These are phyloP conservation scores for Nitzschia inconspicua DNA, from an alignment of 108 stramenopile genomes.

Conservation along the genomic window DNA sequence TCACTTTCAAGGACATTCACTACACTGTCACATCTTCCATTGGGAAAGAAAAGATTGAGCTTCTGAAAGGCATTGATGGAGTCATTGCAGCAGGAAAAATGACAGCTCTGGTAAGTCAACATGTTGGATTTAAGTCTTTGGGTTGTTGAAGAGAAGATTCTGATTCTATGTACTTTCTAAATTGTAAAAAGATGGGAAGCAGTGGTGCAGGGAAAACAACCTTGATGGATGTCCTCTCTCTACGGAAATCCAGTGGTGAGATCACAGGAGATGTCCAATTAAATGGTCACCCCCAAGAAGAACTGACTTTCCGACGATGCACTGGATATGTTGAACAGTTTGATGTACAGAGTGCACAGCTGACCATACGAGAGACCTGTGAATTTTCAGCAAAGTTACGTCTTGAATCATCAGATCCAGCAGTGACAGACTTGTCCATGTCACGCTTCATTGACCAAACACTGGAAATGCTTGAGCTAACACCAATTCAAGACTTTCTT, in stretches of 20 bases:
- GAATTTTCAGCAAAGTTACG: slow-evolving; percentile 82
- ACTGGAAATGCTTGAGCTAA: slow-evolving; percentile 76
- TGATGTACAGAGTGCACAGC: slow-evolving; percentile 71
- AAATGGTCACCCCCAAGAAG: slow-evolving; percentile 79
- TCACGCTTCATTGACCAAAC: slow-evolving; percentile 66
- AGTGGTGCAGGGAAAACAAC: slow-evolving; percentile 32
- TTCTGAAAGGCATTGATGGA: slow-evolving; percentile 59
- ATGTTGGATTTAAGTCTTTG: neutral
- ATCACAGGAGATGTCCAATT: slow-evolving; percentile 74
- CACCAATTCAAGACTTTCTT: slow-evolving; percentile 46
- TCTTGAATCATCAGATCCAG: slow-evolving; percentile 45
- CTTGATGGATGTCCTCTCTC: slow-evolving; percentile 73
- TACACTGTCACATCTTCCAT: slow-evolving; percentile 57
- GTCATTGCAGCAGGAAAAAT: slow-evolving; percentile 62
- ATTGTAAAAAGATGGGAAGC: slow-evolving; percentile 6
- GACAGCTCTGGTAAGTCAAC: slow-evolving; percentile 39
- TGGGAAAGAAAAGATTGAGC: slow-evolving; percentile 53
- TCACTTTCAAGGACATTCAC: slow-evolving; percentile 59
- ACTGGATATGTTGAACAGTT: slow-evolving; percentile 90
- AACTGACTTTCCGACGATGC: slow-evolving; percentile 53
- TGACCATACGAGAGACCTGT: slow-evolving; percentile 84
- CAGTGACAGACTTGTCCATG: slow-evolving; percentile 34
- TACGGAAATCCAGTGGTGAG: slow-evolving; percentile 79
- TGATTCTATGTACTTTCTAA: neutral
- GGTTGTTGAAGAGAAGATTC: neutral